These are phyloP conservation scores for Erythrophleum fordii DNA, from an alignment of 306 rosid species.

Conservation along the genomic window DNA sequence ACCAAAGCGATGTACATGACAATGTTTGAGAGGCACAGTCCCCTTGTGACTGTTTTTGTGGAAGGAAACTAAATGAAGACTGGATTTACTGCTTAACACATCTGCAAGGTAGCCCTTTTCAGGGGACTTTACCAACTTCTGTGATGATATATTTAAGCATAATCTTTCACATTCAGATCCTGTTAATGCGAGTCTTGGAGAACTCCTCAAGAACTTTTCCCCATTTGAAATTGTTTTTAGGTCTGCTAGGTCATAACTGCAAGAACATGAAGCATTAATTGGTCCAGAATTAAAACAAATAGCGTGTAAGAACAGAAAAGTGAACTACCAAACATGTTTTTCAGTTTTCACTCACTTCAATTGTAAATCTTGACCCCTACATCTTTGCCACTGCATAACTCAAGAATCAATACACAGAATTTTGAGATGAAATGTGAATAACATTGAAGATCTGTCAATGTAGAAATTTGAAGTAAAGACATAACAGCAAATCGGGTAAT, in stretches of 20 bases:
- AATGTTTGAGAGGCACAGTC: conserved; percentile 17
- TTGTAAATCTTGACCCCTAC: conserved; percentile 44
- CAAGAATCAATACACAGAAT: conserved; percentile 46
- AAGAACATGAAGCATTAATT: conserved; percentile 38
- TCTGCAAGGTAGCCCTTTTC: conserved; percentile 34
- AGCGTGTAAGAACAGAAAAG: conserved; percentile 17
- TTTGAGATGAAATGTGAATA: conserved; percentile 7
- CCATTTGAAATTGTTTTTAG: conserved; percentile 24
- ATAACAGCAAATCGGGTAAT: conserved; percentile 29
- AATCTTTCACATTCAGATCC: conserved; percentile 31
- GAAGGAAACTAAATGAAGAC: conserved; percentile 25
- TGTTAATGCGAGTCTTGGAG: conserved; percentile 42
- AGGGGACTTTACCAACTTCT: conserved; percentile 36
- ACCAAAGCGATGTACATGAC: conserved; percentile 2
- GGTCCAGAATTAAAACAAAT: conserved; percentile 27
- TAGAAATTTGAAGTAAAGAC: conserved; percentile 1
- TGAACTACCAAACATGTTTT: conserved; percentile 28
- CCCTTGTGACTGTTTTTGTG: conserved; percentile 32
- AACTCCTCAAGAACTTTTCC: conserved; percentile 43
- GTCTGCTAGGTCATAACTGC: conserved; percentile 40
- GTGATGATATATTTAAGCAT: conserved; percentile 21
- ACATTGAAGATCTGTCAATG: background rate
- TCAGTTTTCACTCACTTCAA: conserved; percentile 57
- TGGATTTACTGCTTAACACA: conserved; percentile 27
- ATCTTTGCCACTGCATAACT: conserved; percentile 53